Conservation (phyloP, 176 grass and related monocot genomes). For the Oryza brachyantha region DNA sequence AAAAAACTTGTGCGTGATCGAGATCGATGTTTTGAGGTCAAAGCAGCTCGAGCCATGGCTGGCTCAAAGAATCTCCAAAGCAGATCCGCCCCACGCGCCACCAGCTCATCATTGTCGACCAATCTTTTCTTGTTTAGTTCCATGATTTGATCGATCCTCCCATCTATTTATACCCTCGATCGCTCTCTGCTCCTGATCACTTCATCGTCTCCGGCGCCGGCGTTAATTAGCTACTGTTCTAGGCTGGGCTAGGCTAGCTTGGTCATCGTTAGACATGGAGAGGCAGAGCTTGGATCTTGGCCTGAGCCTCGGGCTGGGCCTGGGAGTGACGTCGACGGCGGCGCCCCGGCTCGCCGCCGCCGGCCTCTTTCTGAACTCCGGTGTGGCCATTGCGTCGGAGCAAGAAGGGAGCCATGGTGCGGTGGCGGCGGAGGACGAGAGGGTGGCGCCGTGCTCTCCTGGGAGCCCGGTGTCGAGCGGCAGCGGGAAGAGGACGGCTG, state of each 20-base stretch:
- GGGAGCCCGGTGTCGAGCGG: slow-evolving; percentile 69
- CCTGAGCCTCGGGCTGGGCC: slow-evolving; percentile 50
- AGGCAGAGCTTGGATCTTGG: slow-evolving; percentile 46
- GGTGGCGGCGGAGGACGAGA: slow-evolving; percentile 12
- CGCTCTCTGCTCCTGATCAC: slow-evolving; percentile 26
- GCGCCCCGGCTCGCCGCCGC: not conserved
- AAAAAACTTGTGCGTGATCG: no score
- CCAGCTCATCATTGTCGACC: slow-evolving; percentile 83
- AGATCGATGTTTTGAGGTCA: no score
- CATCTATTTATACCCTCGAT: slow-evolving; percentile 36
- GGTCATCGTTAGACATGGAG: not conserved
- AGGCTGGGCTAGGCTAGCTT: no score
- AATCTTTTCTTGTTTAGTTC: slow-evolving; percentile 1
- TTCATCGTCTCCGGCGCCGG: slow-evolving; percentile 30
- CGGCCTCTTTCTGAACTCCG: slow-evolving; percentile 30
- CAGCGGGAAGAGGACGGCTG: slow-evolving; percentile 51
- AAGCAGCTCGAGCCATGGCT: not conserved
- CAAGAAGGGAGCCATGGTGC: slow-evolving; percentile 27
- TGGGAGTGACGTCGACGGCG: slow-evolving; percentile 78
- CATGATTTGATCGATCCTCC: not conserved
- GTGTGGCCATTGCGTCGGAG: not conserved
- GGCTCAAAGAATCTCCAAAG: slow-evolving; percentile 25
- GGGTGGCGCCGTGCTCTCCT: slow-evolving; percentile 48
- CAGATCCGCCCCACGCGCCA: slow-evolving; percentile 53
- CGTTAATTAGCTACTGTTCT: no score